Percentiles rank a stretch among this genome's conserved stretches.
Conservation (phyloP, 345 rosid species). For the Citrus cavaleriei region DNA sequence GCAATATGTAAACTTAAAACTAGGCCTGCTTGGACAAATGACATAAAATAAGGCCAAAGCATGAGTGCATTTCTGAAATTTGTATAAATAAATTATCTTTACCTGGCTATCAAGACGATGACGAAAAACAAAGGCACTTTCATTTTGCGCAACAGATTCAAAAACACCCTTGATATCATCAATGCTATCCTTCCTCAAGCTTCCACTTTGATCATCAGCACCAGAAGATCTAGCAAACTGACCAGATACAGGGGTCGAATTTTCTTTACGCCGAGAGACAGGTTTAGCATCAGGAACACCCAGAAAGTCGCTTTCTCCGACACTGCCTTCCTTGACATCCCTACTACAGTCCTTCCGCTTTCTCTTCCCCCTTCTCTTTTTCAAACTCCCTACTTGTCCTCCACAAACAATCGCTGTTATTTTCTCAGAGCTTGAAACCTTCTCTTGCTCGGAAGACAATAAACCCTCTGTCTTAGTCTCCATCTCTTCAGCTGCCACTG, state of each 20-base stretch:
- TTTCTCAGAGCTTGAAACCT: slow-evolving; percentile 28
- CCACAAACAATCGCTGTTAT: slow-evolving; percentile 30
- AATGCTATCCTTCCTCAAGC: slow-evolving; percentile 19
- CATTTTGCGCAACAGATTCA: slow-evolving; percentile 41
- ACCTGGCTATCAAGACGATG: slow-evolving; percentile 89
- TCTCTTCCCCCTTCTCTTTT: slow-evolving; percentile 78
- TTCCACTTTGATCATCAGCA: slow-evolving; percentile 24
- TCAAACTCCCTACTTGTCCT: slow-evolving; percentile 42
- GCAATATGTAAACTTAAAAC: background rate
- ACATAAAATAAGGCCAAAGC: background rate
- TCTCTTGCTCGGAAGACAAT: slow-evolving; percentile 26
- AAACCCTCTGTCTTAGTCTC: slow-evolving; percentile 38
- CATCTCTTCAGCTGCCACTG: slow-evolving; percentile 30
- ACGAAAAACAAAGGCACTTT: slow-evolving; percentile 56
- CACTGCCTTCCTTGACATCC: slow-evolving; percentile 62
- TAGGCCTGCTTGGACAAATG: background rate
- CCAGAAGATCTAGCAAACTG: slow-evolving; percentile 27
- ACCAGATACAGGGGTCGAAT: slow-evolving; percentile 35
- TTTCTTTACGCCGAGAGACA: slow-evolving; percentile 42
- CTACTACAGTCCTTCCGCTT: slow-evolving; percentile 64
- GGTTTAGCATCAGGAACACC: slow-evolving; percentile 39
- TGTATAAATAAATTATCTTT: slow-evolving; percentile 4
- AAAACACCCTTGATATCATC: slow-evolving; percentile 50
- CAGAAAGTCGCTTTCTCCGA: slow-evolving; percentile 58
- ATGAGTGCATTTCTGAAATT: background rate